Conservation (phyloP, 805 yeast species). For the Ogataea trehalophila region DNA sequence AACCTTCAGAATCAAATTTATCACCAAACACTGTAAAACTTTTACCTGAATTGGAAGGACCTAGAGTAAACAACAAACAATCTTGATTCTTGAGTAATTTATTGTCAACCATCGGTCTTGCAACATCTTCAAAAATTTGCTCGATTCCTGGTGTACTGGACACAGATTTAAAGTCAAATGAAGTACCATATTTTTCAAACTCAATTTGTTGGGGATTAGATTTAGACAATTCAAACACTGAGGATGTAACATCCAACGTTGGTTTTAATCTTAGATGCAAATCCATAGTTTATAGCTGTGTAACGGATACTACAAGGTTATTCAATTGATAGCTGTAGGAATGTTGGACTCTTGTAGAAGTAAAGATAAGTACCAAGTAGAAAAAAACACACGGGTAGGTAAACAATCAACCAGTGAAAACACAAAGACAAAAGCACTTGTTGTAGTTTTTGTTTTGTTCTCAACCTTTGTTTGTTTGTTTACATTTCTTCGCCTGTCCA, state of each 20-base stretch:
- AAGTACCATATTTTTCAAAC: conserved; percentile 21
- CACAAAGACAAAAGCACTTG: too few species aligned
- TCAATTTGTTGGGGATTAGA: conserved; percentile 19
- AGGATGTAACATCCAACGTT: conserved; percentile 13
- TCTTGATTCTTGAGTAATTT: conserved; percentile 32
- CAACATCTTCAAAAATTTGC: conserved; percentile 32
- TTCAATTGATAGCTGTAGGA: too few species aligned
- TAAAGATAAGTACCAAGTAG: too few species aligned
- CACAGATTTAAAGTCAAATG: conserved; percentile 23
- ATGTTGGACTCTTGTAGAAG: too few species aligned
- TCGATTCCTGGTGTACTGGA: conserved; percentile 27
- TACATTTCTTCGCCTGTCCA: too few species aligned
- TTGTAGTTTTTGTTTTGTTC: too few species aligned
- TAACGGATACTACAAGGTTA: too few species aligned
- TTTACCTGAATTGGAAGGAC: conserved; percentile 53
- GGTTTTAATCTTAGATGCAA: conserved; percentile 35
- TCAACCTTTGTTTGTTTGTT: too few species aligned
- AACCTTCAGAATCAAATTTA: conserved; percentile 14
- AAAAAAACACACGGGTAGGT: too few species aligned
- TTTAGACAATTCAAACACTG: conserved; percentile 14
- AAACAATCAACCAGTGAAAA: too few species aligned
- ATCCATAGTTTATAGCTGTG: conserved; percentile 10
- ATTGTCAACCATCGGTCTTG: conserved; percentile 30
- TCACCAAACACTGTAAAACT: conserved; percentile 35
- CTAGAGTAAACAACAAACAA: conserved; percentile 42